phyloP scores from a whole-genome alignment of 768 basidiomycete genomes.

The Naganishia friedmannii region DNA sequence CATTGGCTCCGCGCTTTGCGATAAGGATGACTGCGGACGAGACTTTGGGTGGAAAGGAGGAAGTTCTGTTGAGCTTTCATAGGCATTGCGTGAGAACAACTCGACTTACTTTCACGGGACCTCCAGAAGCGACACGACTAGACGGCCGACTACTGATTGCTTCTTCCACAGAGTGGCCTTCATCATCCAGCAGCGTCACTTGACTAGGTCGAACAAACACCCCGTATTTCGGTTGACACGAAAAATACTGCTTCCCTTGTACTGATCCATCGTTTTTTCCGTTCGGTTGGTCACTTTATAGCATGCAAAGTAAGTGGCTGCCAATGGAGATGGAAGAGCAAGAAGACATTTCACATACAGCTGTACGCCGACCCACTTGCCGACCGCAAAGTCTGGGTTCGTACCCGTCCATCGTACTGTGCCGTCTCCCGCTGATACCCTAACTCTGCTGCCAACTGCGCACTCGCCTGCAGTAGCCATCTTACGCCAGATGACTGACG shows the following conservation, averaged over 20 bases:
- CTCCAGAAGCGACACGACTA: not conserved
- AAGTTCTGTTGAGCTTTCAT: not conserved
- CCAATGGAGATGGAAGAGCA: not conserved
- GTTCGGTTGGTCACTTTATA: conserved; percentile 54
- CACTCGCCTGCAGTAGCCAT: conserved; percentile 43
- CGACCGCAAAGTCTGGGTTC: conserved; percentile 72
- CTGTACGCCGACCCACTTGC: conserved; percentile 95
- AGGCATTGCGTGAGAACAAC: not conserved
- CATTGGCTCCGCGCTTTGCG: not conserved
- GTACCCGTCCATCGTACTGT: conserved; percentile 79
- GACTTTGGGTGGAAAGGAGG: not conserved
- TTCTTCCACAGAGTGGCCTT: not conserved
- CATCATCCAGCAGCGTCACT: conserved; percentile 60
- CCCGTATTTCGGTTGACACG: conserved; percentile 70
- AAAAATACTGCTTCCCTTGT: conserved; percentile 74
- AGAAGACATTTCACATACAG: conserved; percentile 55
- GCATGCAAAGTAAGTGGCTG: conserved; percentile 49
- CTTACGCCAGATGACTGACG: conserved; percentile 5
- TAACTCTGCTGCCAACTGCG: conserved; percentile 71
- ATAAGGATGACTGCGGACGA: conserved; percentile 19
- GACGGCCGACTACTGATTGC: not conserved
- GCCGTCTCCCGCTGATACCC: conserved; percentile 75
- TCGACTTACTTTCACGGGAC: not conserved
- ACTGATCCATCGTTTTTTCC: conserved; percentile 97
- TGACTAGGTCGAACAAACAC: conserved; percentile 86